Percentiles rank a stretch among this genome's conserved stretches.
These are phyloP conservation scores for Ustilago bromivora DNA, from an alignment of 1,284 basidiomycete genomes.

Conservation along the genomic window DNA sequence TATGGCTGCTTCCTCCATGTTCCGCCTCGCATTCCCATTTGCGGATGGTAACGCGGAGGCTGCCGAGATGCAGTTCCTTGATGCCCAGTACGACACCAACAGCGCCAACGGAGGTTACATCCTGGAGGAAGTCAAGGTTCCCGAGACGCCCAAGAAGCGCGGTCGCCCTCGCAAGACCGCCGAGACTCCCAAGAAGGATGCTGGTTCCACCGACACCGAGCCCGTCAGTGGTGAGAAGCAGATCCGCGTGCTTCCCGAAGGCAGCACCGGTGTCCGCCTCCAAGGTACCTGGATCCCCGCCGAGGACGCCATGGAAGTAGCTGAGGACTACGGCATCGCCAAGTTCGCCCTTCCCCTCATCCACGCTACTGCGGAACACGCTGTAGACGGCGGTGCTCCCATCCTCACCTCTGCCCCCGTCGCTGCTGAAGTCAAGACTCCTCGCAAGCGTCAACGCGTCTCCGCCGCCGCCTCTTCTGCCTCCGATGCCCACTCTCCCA, in stretches of 20 bases:
- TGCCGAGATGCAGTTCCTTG: conserved; percentile 85
- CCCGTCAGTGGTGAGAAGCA: conserved; percentile 33
- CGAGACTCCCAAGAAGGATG: conserved; percentile 45
- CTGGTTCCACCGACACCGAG: conserved; percentile 35
- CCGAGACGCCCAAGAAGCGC: conserved; percentile 52
- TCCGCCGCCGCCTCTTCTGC: conserved; percentile 34
- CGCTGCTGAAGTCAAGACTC: conserved; percentile 41
- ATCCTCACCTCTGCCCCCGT: conserved; percentile 50
- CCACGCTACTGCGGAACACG: conserved; percentile 81
- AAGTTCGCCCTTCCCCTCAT: conserved; percentile 78
- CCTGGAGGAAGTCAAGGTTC: conserved; percentile 71
- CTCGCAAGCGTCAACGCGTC: conserved; percentile 46
- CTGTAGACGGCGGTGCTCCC: conserved; percentile 52
- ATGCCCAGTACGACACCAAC: conserved; percentile 80
- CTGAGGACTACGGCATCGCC: conserved; percentile 76
- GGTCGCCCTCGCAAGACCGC: conserved; percentile 51
- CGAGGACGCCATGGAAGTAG: conserved; percentile 78
- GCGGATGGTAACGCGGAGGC: conserved; percentile 84
- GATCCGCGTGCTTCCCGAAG: conserved; percentile 54
- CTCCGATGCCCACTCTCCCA: conserved; percentile 42
- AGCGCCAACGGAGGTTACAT: conserved; percentile 83
- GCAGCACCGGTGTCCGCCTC: conserved; percentile 73
- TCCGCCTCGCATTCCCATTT: conserved; percentile 92
- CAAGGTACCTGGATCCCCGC: conserved; percentile 90
- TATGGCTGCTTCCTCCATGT: conserved; percentile 96